These are phyloP conservation scores for Candida freyschussii DNA, from an alignment of 1,139 yeast genomes.

Conservation along the genomic window DNA sequence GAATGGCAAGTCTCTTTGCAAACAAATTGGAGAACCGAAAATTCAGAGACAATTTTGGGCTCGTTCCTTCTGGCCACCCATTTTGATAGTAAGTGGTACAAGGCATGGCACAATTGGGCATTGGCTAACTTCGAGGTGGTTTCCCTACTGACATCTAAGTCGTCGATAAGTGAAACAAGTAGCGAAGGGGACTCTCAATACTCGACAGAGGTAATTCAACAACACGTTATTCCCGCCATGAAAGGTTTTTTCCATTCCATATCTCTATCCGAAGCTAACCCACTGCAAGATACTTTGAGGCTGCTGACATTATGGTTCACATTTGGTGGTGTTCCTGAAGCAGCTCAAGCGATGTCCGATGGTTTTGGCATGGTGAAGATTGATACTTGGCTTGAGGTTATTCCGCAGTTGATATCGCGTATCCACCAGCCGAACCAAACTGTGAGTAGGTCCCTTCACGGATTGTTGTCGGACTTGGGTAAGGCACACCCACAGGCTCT, in stretches of 20 bases:
- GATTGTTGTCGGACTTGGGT: constrained; percentile 81
- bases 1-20: constrained; percentile 93
- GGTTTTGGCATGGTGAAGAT: constrained; percentile 87
- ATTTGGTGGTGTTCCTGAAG: constrained; percentile 90
- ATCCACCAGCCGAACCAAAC: constrained; percentile 91
- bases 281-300: constrained; percentile 88
- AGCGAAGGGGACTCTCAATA: constrained; percentile 28
- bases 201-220: constrained; percentile 61
- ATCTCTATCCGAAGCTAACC: constrained; percentile 78
- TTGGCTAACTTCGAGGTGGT: constrained; percentile 94
- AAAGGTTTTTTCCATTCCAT: constrained; percentile 95
- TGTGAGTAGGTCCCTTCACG: constrained; percentile 76
- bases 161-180: constrained; percentile 29
- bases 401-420: constrained; percentile 93
- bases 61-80: constrained; percentile 92
- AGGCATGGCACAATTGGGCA: constrained; percentile 99
- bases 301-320: constrained; percentile 91
- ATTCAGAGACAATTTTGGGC: constrained; percentile 74
- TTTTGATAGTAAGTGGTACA: constrained; percentile 90
- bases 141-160: constrained; percentile 51
- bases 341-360: constrained; percentile 85
- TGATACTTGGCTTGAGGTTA: constrained; percentile 92
- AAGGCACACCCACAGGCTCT: constrained; percentile 96
- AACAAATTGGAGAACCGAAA: constrained; percentile 66
- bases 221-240: constrained; percentile 92